phyloP scores from a whole-genome alignment of 139 green algal species.

The Tetradesmus obliquus region DNA sequence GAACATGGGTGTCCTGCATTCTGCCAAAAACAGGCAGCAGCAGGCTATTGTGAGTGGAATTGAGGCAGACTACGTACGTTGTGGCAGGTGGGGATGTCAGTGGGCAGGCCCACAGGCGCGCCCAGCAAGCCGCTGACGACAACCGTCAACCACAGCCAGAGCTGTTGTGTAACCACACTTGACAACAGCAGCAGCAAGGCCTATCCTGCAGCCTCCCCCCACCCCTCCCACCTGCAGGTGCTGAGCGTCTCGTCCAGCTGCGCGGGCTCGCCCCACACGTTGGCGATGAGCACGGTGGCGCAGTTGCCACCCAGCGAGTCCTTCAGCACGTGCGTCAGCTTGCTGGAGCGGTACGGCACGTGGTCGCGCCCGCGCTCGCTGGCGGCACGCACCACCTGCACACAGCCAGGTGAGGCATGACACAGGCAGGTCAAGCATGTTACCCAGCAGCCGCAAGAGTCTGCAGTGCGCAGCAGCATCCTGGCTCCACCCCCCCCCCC shows the following conservation, averaged over 20 bases:
- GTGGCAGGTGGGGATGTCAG: too few species aligned
- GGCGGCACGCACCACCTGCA: conserved; percentile 70
- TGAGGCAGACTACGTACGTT: too few species aligned
- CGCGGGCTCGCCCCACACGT: conserved; percentile 69
- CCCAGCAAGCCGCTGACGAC: too few species aligned
- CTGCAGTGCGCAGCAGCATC: too few species aligned
- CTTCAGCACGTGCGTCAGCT: conserved; percentile 81
- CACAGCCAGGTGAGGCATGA: not conserved
- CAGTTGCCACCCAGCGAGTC: conserved; percentile 83
- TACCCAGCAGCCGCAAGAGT: not conserved
- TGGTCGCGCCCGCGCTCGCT: conserved; percentile 61
- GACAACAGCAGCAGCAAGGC: not conserved
- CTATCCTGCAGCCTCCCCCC: not conserved
- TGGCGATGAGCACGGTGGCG: conserved; percentile 76
- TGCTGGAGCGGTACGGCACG: conserved; percentile 76
- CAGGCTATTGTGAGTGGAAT: too few species aligned
- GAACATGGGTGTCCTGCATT: not conserved
- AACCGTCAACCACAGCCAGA: too few species aligned
- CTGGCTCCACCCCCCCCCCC: too few species aligned
- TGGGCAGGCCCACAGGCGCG: too few species aligned
- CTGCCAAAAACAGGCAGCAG: not conserved
- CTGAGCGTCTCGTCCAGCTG: conserved; percentile 80
- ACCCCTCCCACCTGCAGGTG: conserved; percentile 67
- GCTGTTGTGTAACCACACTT: too few species aligned
- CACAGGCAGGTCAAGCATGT: not conserved